Evolutionary conservation across 495 filamentous ascomycete species (phyloP).

Genomic region (Halenospora varia): DNA sequence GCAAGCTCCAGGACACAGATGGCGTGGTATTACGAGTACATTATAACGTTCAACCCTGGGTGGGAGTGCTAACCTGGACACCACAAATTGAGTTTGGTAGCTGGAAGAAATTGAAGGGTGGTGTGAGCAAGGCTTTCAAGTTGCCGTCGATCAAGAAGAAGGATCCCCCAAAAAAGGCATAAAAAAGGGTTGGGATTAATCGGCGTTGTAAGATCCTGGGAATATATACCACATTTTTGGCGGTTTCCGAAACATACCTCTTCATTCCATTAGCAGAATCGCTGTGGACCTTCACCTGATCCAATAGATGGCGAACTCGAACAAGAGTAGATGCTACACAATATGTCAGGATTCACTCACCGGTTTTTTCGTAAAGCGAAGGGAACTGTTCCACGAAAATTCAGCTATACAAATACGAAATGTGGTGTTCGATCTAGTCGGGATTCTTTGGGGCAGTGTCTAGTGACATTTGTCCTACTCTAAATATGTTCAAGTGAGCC

Average conservation of each 20-base stretch:
- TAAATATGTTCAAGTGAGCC: too few relatives aligned
- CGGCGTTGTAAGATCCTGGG: not conserved
- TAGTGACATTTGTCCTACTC: too few relatives aligned
- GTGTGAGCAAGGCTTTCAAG: conserved; percentile 62
- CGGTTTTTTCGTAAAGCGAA: too few relatives aligned
- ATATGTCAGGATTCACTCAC: too few relatives aligned
- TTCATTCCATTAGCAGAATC: too few relatives aligned
- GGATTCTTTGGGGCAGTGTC: too few relatives aligned
- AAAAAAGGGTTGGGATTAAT: conserved; percentile 9
- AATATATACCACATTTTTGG: not conserved
- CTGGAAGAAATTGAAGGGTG: conserved; percentile 59
- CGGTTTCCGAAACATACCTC: not conserved
- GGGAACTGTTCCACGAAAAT: too few relatives aligned
- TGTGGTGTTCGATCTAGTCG: too few relatives aligned
- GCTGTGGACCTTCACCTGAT: too few relatives aligned
- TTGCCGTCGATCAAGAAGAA: conserved; percentile 71
- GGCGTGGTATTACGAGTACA: conserved; percentile 77
- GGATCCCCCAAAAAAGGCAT: conserved; percentile 1
- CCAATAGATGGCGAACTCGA: too few relatives aligned
- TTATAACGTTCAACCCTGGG: conserved; percentile 98
- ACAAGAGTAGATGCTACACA: too few relatives aligned
- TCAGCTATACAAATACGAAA: too few relatives aligned
- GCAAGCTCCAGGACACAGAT: conserved; percentile 60
- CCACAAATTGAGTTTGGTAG: conserved; percentile 50
- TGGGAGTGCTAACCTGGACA: conserved; percentile 81